Evolutionary conservation across 148 eudicot genomes (phyloP), one percentile per base, ranked within the genome.

Genomic region (Dianthus caryophyllus): DNA sequence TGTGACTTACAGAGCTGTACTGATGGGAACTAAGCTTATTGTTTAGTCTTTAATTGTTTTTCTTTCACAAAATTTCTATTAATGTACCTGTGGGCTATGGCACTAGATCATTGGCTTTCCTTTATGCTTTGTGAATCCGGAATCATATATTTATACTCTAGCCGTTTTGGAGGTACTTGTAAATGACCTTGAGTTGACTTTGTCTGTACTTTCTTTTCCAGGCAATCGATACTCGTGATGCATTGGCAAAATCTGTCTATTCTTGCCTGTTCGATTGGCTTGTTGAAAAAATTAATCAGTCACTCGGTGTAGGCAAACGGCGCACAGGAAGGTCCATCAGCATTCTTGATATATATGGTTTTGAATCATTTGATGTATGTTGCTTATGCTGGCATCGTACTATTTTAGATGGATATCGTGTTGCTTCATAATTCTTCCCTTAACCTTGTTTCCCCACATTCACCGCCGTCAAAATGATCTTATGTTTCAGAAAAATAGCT

Each of bases 231-330:
- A 67, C 96, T 33, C 84, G 97, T 78, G 99, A 94, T 81, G 99
- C 99, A 38, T 79, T 94, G 77, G 97, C 99, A 38, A 94, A 94
- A 81, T 94, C 99, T 41, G 81, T 94, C 21, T 94, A 94, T 78
- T 88, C 99, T 31, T 94, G 97, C 66, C 80, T 94, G 82, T 94
- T 94, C 82, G 99, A 94, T 81, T 94, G 97, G 97, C 90, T 94
- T 49, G 93, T 94, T 33, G 99, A 94, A 70, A 97, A 94, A 85
- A 82, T 94, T 53, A 94, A 94, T 82, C 90, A 90, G 76, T 90
- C 99, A 61, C 89, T 94, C 48, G 84, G 85, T 61, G 93, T 88
- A 33, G 97, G 96, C 68, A 94, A 94, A 75, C 86, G 88, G 62
- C 87, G 87, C 4, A 85, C 96, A 38, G 99, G 97, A 77, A 86